Conservation (phyloP, 2,329 filamentous ascomycete species). For the Aspergillus ustus region DNA sequence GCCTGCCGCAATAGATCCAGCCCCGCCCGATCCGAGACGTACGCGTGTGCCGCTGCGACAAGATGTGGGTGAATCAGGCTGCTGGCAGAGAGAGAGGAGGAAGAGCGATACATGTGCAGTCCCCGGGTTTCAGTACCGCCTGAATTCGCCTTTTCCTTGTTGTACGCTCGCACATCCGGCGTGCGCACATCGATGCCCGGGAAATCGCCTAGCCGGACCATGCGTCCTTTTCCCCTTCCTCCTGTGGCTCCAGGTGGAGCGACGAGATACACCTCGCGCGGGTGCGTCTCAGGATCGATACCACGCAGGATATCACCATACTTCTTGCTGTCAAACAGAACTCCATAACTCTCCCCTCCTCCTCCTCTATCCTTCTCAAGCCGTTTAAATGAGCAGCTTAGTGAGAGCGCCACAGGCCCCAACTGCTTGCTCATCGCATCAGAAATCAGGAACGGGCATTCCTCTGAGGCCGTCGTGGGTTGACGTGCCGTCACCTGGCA, state of each 20-base stretch:
- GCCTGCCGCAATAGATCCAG: slow-evolving; percentile 4
- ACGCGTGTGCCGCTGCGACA: slow-evolving; percentile 4
- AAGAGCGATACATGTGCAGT: not conserved
- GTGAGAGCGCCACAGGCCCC: slow-evolving; percentile 1
- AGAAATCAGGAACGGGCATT: not conserved
- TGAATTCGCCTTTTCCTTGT: not conserved
- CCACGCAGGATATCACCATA: slow-evolving; percentile 4
- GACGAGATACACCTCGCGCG: not conserved
- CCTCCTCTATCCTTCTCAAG: no score
- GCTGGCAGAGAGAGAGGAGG: not conserved
- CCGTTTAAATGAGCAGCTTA: slow-evolving; percentile 10
- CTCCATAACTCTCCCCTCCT: not conserved
- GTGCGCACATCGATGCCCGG: slow-evolving; percentile 3
- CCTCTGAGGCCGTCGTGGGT: slow-evolving; percentile 6
- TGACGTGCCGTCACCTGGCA: slow-evolving; percentile 13
- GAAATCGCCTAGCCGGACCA: not conserved
- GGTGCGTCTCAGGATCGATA: not conserved
- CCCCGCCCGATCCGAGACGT: slow-evolving; percentile 10
- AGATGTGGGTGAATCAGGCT: not conserved
- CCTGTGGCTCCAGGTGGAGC: not conserved
- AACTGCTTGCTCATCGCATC: not conserved
- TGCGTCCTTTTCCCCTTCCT: not conserved
- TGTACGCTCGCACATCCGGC: not conserved
- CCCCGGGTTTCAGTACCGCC: not conserved
- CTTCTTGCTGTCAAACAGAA: not conserved